These are phyloP conservation scores for Fusarium verrucosum DNA, from an alignment of 2,329 filamentous ascomycete species.

Conservation along the genomic window DNA sequence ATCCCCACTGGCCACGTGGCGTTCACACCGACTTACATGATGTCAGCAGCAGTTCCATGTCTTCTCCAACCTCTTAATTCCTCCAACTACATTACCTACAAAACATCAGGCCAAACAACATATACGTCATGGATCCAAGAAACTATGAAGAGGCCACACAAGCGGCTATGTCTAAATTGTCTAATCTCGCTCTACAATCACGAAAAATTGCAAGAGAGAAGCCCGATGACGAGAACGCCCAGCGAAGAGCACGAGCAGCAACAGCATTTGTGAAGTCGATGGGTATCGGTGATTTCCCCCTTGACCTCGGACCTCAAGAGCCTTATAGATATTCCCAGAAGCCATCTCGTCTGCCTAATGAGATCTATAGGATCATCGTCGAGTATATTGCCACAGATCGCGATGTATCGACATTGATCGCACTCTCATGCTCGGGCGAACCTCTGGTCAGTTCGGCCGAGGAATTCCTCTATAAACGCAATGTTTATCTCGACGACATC, in stretches of 20 bases:
- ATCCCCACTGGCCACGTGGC: not conserved
- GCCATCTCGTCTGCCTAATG: not conserved
- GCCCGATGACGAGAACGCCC: no score
- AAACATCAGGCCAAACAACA: not conserved
- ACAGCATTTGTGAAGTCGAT: no score
- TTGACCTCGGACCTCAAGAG: not conserved
- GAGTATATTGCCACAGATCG: not conserved
- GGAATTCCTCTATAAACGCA: not conserved
- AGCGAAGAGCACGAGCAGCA: no score
- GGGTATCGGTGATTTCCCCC: fast-evolving
- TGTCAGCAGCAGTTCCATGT: no score
- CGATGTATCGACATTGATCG: not conserved
- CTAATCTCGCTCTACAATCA: no score
- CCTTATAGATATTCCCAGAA: not conserved
- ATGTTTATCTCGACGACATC: not conserved
- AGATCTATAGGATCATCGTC: not conserved
- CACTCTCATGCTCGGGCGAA: not conserved
- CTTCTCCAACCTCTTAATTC: no score
- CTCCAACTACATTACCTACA: no score
- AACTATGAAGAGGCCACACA: not conserved
- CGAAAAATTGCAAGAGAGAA: no score
- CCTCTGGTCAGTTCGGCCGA: not conserved
- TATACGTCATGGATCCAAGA: not conserved
- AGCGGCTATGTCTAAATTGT: no score
- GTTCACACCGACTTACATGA: no score